Conservation (phyloP, 305 asterid genomes). For the Fraxinus latifolia region DNA sequence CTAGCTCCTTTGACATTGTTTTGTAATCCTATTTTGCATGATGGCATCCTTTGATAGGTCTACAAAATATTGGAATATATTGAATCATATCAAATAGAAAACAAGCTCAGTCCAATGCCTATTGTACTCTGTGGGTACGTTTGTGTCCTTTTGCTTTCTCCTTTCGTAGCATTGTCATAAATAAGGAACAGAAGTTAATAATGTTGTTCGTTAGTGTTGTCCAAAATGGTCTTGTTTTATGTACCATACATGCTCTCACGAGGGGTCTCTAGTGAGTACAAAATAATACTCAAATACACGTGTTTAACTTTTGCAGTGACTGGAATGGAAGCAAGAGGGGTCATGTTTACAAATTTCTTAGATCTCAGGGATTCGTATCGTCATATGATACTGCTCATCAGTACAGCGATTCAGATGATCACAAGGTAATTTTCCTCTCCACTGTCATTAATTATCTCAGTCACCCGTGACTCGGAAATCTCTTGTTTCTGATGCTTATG, state of each 20-base stretch:
- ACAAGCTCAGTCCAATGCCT: conserved; percentile 84
- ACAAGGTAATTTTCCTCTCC: conserved; percentile 50
- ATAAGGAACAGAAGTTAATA: not conserved
- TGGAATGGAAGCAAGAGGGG: conserved; percentile 98
- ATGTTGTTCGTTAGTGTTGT: conserved; percentile 39
- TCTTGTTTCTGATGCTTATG: conserved; percentile 17
- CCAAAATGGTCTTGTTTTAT: conserved; percentile 30
- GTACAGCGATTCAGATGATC: conserved; percentile 92
- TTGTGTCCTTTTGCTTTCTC: conserved; percentile 4
- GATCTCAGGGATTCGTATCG: conserved; percentile 96
- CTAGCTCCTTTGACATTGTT: not conserved
- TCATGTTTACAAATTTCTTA: conserved; percentile 80
- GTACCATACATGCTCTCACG: not conserved
- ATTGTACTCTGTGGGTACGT: conserved; percentile 86
- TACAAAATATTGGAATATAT: conserved; percentile 82
- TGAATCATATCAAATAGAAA: conserved; percentile 83
- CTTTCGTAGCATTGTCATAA: not conserved
- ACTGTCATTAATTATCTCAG: not conserved
- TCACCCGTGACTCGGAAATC: not conserved
- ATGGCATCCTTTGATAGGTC: conserved; percentile 43
- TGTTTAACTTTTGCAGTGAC: conserved; percentile 46
- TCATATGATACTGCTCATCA: conserved; percentile 95
- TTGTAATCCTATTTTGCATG: not conserved
- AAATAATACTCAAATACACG: not conserved
- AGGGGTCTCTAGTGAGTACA: not conserved